Percentiles rank a stretch among this genome's conserved stretches.
phyloP scores from a whole-genome alignment of 371 early-diverging fungal species.

The Mortierella sp. region DNA sequence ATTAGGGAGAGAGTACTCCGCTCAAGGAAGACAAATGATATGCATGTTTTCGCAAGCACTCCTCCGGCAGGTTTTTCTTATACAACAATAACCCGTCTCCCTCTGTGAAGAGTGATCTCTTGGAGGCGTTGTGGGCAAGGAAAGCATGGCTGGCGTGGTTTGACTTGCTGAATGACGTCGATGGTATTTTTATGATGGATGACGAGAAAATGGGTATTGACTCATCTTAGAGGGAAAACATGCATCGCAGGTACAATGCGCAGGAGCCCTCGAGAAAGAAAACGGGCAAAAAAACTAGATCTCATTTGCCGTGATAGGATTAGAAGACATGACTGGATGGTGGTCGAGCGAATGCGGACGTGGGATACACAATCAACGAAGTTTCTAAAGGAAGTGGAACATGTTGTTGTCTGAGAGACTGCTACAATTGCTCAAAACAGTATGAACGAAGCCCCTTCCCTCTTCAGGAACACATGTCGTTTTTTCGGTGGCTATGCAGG shows the following conservation, averaged over 20 bases:
- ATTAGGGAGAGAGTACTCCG: no score
- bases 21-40: no score
- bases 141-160: conserved; percentile 13
- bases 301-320: conserved; percentile 20
- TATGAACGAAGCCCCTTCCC: neutral
- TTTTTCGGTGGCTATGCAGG: conserved; percentile 27
- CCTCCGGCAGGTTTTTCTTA: conserved; percentile 13
- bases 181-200: conserved; percentile 19
- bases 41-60: no score
- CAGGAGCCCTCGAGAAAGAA: conserved; percentile 16
- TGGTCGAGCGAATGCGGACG: conserved; percentile 26
- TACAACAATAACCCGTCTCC: conserved; percentile 35
- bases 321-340: conserved; percentile 16
- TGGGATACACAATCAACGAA: conserved; percentile 30
- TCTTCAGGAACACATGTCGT: conserved; percentile 3
- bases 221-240: conserved; percentile 3
- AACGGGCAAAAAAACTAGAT: conserved; percentile 24
- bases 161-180: conserved; percentile 15
- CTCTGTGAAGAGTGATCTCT: conserved; percentile 23
- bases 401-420: conserved; percentile 21
- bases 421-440: no score
- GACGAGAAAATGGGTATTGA: conserved; percentile 16
- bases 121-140: conserved; percentile 32
- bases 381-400: conserved; percentile 13
- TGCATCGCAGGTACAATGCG: neutral